phyloP scores from a whole-genome alignment of 31 red algal genomes.

The Asparagopsis taxiformis region DNA sequence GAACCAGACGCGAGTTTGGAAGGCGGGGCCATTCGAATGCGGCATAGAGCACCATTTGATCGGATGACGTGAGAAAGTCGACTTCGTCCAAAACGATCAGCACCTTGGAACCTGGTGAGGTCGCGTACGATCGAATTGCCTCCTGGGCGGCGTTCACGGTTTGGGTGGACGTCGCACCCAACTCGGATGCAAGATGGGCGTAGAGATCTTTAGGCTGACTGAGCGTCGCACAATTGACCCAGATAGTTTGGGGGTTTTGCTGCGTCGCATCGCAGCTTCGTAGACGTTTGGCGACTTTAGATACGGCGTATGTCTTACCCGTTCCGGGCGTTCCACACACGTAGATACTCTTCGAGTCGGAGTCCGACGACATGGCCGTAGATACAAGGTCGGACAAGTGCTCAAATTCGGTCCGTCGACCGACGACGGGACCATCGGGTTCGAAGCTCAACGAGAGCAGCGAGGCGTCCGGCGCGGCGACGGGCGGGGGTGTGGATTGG shows the following conservation, averaged over 20 bases:
- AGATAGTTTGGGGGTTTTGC: neutral
- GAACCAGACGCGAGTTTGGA: conserved; percentile 9
- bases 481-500: neutral
- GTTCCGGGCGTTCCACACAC: conserved; percentile 78
- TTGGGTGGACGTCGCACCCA: conserved; percentile 1
- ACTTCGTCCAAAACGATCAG: conserved; percentile 88
- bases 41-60: conserved; percentile 59
- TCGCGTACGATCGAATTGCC: conserved; percentile 14
- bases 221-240: conserved; percentile 23
- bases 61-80: conserved; percentile 61
- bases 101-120: neutral
- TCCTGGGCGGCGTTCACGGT: neutral
- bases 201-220: conserved; percentile 12
- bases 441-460: neutral
- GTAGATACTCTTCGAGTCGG: conserved; percentile 34
- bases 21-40: conserved; percentile 73
- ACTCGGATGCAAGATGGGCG: conserved; percentile 1
- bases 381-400: conserved; percentile 18
- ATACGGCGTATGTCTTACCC: conserved; percentile 73
- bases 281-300: conserved; percentile 15
- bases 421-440: conserved; percentile 28
- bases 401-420: conserved; percentile 21
- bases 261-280: too few species aligned
- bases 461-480: neutral
- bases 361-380: conserved; percentile 4